Evolutionary conservation across 768 basidiomycete species (phyloP), one percentile per base, ranked within the genome.

Genomic region (Boletus vermiculosoides): DNA sequence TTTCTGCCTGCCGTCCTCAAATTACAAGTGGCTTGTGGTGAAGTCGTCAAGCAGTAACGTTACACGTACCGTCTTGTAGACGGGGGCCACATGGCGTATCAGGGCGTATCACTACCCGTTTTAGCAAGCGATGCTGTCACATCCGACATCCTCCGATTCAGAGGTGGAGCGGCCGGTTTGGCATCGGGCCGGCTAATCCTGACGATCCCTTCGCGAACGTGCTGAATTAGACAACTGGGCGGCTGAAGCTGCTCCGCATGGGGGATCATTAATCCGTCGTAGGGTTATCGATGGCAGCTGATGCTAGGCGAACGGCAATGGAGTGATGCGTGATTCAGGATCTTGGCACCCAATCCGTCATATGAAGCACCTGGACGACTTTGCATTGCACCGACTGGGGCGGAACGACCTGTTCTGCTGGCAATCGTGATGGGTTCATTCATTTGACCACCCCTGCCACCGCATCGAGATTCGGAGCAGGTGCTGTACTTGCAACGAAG

Each of bases 171-270:
- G 39, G 9, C 13, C 45, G 8, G 49, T 62, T 57, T 54, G 56
- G 52, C 46, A 46, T 58, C 70, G 69, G 69, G 13, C 69, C 67
- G 69, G 61, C 41, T 59, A 56, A 59, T 55, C 68, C 60, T 70
- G 70, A 66, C 70, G 67, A 70, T 70, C 69, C 56, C 70, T 67
- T 68, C 67, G 63, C 66, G 68, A 68, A 67, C 25, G 54, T 15
- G 53, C 53, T 45, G 52, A 42, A 59, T 63, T 59, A 53, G 67
- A 58, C 61, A 67, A 55, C 31, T 42, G 54, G 44, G 52, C 45
- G 54, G 56, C 50, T 58, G 61, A 56, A 57, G 47, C 11, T 59
- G 42, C 50, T 69, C 63, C 59, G 45, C 54, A 60, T 64, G 59
- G 50, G 56, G 58, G 53, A 57, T 62, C 63, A 69, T 67, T 62